Evolutionary conservation across 768 basidiomycete species (phyloP).

Genomic region (Boletus rex-veris): DNA sequence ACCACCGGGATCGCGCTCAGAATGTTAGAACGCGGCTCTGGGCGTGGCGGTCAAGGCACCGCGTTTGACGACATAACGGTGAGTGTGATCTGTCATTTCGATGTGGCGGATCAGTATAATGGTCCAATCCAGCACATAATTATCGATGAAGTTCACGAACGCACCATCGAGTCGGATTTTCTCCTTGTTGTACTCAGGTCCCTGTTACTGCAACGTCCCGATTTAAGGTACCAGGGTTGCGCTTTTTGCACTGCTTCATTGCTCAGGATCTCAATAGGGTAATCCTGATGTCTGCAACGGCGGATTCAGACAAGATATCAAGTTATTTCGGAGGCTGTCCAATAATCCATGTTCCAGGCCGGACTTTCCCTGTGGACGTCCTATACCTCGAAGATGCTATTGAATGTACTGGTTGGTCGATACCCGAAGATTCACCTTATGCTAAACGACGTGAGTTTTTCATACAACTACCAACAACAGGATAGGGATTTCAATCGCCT

Average conservation of each 20-base stretch:
- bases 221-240: conserved; percentile 67
- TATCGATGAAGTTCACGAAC: conserved; percentile 97
- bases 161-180: conserved; percentile 97
- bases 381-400: conserved; percentile 90
- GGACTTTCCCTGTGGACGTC: conserved; percentile 90
- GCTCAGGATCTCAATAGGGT: conserved; percentile 48
- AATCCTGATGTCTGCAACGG: conserved; percentile 94
- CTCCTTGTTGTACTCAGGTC: conserved; percentile 90
- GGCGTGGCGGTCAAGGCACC: conserved; percentile 63
- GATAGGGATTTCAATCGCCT: background rate
- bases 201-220: conserved; percentile 66
- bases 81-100: conserved; percentile 20
- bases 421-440: conserved; percentile 79
- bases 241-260: background rate
- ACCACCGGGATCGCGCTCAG: conserved; percentile 94
- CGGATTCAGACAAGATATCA: conserved; percentile 89
- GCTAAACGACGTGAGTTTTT: conserved; percentile 58
- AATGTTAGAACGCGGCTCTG: conserved; percentile 89
- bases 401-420: conserved; percentile 73
- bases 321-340: conserved; percentile 85
- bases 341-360: conserved; percentile 82
- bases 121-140: conserved; percentile 70
- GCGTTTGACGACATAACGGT: conserved; percentile 96
- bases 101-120: background rate
- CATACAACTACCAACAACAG: background rate